Base-by-base conservation (phyloP, 2,329 filamentous ascomycete species). In the Neonectria coccinea region DNA sequence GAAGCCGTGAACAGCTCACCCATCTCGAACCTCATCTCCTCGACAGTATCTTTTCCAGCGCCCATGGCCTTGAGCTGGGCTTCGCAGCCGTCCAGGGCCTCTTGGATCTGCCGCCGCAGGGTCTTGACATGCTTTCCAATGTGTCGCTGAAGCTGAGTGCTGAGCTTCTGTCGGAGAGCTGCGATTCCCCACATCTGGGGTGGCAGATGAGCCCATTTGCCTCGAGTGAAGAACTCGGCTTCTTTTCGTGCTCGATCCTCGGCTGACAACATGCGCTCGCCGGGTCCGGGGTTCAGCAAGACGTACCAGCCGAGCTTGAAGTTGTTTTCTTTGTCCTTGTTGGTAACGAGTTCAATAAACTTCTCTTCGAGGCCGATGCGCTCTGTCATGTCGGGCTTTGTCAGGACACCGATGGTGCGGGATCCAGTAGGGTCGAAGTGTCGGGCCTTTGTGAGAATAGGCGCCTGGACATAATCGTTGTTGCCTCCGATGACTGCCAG, bases 401-500 rank as follows among this genome's bases (percentile, higher is more conserved):
- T 86, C 53, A 86, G 73, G 25, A 86, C 84, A 42, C 84, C 84
- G 52, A 86, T 84, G 16, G 84, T 85, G 20, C 84, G 77, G 9
- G 82, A 78, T 4, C 84, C 84, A 1, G 76, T 77, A 5, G 84
- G 84, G 65, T 86, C 84, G 65, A 85, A 85, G 0, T 84, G 77
- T 11, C 82, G 81, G 10, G 82, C 83, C 68, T 85, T 86, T 36
- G 81, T 81, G 48, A 86, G 77, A 31, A 86, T 84, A 0, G 83
- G 83, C 0, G 83, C 83, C 58, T 85, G 83, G 2, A 85, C 84
- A 54, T 85, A 85, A 66, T 87, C 84, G 47, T 83, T 84, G 74
- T 86, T 87, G 22, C 84, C 85, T 4, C 84, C 84, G 18, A 87
- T 81, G 25, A 87, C 85, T 33, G 85, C 85, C 3, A 87, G 78